phyloP scores from a whole-genome alignment of 257 asterid genomes.

The Cinchona pubescens region DNA sequence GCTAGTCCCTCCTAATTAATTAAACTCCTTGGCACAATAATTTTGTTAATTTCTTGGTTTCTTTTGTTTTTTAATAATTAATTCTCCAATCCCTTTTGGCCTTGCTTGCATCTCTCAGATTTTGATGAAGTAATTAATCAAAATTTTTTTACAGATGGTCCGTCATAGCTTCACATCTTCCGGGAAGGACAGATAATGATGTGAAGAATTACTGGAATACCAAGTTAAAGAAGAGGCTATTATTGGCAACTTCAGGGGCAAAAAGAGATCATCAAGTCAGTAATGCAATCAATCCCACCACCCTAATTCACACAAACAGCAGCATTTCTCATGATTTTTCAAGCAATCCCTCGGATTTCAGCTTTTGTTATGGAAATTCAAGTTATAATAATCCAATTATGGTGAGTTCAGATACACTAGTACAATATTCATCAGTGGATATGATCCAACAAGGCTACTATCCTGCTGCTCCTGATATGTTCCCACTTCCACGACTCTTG shows the following conservation, averaged over 20 bases:
- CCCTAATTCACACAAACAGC: not conserved
- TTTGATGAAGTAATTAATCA: not conserved
- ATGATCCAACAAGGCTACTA: constrained; percentile 4
- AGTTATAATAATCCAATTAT: not conserved
- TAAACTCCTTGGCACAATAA: not conserved
- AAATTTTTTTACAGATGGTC: constrained; percentile 50
- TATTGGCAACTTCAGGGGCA: constrained; percentile 11
- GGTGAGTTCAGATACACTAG: constrained; percentile 1
- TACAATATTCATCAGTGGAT: constrained; percentile 22
- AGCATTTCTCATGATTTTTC: not conserved
- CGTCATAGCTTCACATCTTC: constrained; percentile 58
- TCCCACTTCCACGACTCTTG: constrained; percentile 29
- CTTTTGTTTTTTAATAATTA: not conserved
- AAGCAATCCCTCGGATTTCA: not conserved
- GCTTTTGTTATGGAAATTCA: constrained; percentile 1
- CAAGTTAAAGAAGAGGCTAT: constrained; percentile 50
- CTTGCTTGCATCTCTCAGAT: too few relatives aligned
- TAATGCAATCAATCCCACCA: not conserved
- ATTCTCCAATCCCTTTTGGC: not conserved
- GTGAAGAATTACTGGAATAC: constrained; percentile 74
- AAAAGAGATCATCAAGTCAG: not conserved
- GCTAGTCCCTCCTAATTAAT: constrained; percentile 15
- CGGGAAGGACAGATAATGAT: constrained; percentile 68
- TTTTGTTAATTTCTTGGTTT: not conserved
- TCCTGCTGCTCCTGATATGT: constrained; percentile 17